A percentile compares a stretch with the other conserved stretches of the same genome.
Conservation (phyloP, 441 rosid species). For the Euphorbia celastroides region DNA sequence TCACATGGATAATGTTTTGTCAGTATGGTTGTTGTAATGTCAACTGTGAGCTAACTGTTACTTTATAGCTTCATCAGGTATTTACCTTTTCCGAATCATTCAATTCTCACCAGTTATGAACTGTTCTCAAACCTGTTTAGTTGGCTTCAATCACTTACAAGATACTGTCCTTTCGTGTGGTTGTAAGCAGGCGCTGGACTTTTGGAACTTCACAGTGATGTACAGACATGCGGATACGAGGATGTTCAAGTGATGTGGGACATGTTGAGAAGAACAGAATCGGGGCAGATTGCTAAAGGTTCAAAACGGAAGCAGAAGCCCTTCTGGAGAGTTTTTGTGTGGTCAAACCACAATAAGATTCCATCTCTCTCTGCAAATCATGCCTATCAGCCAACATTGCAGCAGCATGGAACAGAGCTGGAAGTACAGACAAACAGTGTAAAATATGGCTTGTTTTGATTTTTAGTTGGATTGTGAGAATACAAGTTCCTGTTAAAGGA, state of each 20-base stretch:
- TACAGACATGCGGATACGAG: slow-evolving; percentile 52
- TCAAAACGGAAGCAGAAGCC: slow-evolving; percentile 37
- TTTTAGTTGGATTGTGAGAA: background rate
- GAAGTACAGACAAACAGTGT: slow-evolving; percentile 2
- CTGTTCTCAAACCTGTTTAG: too few relatives aligned
- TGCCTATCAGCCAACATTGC: slow-evolving; percentile 29
- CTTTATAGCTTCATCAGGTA: background rate
- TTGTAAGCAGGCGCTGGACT: slow-evolving; percentile 41
- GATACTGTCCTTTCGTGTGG: background rate
- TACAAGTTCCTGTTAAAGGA: slow-evolving; percentile 6
- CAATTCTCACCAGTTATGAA: too few relatives aligned
- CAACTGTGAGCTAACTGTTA: background rate
- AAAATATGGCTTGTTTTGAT: slow-evolving; percentile 8
- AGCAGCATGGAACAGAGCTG: slow-evolving; percentile 33
- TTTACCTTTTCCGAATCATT: too few relatives aligned
- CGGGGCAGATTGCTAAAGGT: slow-evolving; percentile 26
- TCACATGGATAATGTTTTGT: background rate
- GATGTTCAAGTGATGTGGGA: slow-evolving; percentile 83
- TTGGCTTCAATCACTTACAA: background rate
- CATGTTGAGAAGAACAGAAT: slow-evolving; percentile 45
- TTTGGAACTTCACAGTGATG: slow-evolving; percentile 55
- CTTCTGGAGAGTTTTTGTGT: slow-evolving; percentile 44
- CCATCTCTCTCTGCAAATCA: slow-evolving; percentile 31
- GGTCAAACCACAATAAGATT: slow-evolving; percentile 35
- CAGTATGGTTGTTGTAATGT: background rate